A percentile compares a stretch with the other conserved stretches of the same genome.
phyloP scores from a whole-genome alignment of 106 monocot species.

The Dioscorea zingiberensis region DNA sequence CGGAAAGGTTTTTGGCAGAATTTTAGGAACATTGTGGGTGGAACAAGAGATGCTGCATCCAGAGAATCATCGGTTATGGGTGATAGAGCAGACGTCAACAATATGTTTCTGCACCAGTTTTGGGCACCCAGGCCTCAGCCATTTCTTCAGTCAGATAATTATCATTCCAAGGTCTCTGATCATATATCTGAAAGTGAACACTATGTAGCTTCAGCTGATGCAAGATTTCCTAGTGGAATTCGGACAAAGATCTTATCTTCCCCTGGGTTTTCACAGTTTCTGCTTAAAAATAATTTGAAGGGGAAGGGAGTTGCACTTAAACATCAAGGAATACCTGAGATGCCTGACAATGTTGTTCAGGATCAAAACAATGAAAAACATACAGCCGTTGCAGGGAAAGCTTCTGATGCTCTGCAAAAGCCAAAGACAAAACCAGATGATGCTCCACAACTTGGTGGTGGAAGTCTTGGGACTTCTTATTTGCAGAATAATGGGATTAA shows the following conservation, averaged over 20 bases:
- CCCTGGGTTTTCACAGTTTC: slow-evolving; percentile 44
- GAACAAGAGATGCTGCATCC: slow-evolving; percentile 15
- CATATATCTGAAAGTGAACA: slow-evolving; percentile 20
- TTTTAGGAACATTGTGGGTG: slow-evolving; percentile 32
- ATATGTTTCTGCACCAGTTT: slow-evolving; percentile 14
- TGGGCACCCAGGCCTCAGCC: slow-evolving; percentile 8
- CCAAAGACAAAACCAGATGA: slow-evolving; percentile 12
- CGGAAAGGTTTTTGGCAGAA: slow-evolving; percentile 49
- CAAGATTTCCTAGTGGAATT: slow-evolving; percentile 8
- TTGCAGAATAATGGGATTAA: slow-evolving; percentile 25
- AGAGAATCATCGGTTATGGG: slow-evolving; percentile 4
- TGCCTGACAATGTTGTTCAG: not conserved
- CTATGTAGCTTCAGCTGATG: slow-evolving; percentile 7
- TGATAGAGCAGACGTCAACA: slow-evolving; percentile 10
- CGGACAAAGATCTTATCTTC: slow-evolving; percentile 27
- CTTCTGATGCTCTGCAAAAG: slow-evolving; percentile 11
- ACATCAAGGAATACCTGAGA: slow-evolving; percentile 20
- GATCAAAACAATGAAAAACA: slow-evolving; percentile 17
- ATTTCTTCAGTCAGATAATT: not conserved
- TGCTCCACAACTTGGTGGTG: slow-evolving; percentile 20
- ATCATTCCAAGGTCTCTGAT: slow-evolving; percentile 15
- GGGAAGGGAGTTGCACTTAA: slow-evolving; percentile 51
- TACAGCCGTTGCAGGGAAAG: slow-evolving; percentile 1
- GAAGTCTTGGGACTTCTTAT: not conserved
- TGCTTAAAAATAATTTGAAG: slow-evolving; percentile 34